Conservation (phyloP, 495 filamentous ascomycete genomes). For the Xylaria curta region DNA sequence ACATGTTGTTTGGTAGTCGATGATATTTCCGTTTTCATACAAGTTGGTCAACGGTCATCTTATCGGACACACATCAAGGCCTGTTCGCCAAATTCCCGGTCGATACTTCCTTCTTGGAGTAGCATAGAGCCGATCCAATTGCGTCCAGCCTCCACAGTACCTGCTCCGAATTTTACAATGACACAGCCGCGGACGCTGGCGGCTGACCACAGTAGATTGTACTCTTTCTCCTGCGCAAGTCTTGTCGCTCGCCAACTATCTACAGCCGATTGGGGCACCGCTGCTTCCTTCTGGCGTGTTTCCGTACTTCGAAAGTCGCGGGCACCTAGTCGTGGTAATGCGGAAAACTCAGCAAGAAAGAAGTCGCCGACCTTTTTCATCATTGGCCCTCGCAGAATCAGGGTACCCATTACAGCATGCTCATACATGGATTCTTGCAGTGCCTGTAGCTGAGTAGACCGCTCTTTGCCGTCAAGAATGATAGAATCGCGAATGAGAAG, state of each 20-base stretch:
- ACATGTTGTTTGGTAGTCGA: too few species aligned
- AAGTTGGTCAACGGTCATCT: slow-evolving; percentile 5
- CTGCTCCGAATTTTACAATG: slow-evolving; percentile 80
- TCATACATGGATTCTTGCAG: slow-evolving; percentile 67
- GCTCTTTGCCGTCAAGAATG: slow-evolving; percentile 66
- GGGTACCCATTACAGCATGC: slow-evolving; percentile 76
- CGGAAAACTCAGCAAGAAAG: slow-evolving; percentile 76
- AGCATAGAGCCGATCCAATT: slow-evolving; percentile 61
- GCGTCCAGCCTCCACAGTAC: slow-evolving; percentile 57
- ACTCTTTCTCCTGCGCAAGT: slow-evolving; percentile 59
- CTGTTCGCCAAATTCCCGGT: slow-evolving; percentile 55
- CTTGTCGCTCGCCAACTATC: slow-evolving; percentile 53
- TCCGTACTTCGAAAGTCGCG: slow-evolving; percentile 69
- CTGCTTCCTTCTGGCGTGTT: slow-evolving; percentile 49
- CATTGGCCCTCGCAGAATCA: slow-evolving; percentile 79
- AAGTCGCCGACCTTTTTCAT: slow-evolving; percentile 69
- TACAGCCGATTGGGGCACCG: slow-evolving; percentile 42
- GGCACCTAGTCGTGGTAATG: slow-evolving; percentile 82
- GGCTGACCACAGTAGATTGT: slow-evolving; percentile 82
- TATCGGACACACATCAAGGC: slow-evolving; percentile 58
- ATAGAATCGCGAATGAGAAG: slow-evolving; percentile 84
- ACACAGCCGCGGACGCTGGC: slow-evolving; percentile 82
- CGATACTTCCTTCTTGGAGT: slow-evolving; percentile 55
- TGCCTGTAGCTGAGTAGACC: slow-evolving; percentile 34
- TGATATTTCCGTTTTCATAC: neutral